Evolutionary conservation across 768 basidiomycete genomes (phyloP), one percentile per base, ranked within the genome.

Genomic region (Agaricus subrufescens): DNA sequence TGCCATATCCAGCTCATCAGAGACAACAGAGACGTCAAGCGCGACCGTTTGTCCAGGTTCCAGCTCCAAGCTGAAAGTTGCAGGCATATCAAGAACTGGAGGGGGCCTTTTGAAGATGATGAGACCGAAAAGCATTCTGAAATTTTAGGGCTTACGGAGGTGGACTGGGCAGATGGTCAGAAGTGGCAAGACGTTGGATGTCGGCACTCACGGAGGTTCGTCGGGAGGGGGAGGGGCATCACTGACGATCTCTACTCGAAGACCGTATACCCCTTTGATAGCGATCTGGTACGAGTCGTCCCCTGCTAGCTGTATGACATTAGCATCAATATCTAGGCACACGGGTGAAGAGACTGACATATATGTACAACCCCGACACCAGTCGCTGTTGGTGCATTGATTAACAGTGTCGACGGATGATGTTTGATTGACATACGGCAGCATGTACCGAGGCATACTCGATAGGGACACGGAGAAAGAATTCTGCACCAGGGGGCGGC

Each of bases 211-310:
- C 90, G 87, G 86, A 62, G 89, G 86, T 62, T 91, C 89, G 53
- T 90, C 85, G 46, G 89, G 86, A 12, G 90, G 91, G 3, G 91
- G 91, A 6, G 91, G 90, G 5, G 81, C 87, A 71, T 94, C 91
- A 50, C 84, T 84, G 48, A 91, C 87, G 54, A 94, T 91, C 70
- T 94, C 91, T 49, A 94, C 89, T 40, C 90, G 81, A 57, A 91
- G 77, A 52, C 89, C 90, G 66, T 88, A 86, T 10, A 90, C 84
- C 53, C 87, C 86, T 79, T 87, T 85, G 55, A 82, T 81, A n/a
- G 91, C 90, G 59, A 94, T 92, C 74, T 92, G 89, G 67, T 85
- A 94, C 6, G 91, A 92, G 63, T 92, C 91, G 66, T 94, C 90
- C 50, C 86, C 81, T 12, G 87, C 89, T 56, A 93, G 74, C 90